A percentile compares a stretch with the other conserved stretches of the same genome.
Evolutionary conservation across 164 flowering plant genomes (phyloP).

Genomic region (Protea cynaroides): DNA sequence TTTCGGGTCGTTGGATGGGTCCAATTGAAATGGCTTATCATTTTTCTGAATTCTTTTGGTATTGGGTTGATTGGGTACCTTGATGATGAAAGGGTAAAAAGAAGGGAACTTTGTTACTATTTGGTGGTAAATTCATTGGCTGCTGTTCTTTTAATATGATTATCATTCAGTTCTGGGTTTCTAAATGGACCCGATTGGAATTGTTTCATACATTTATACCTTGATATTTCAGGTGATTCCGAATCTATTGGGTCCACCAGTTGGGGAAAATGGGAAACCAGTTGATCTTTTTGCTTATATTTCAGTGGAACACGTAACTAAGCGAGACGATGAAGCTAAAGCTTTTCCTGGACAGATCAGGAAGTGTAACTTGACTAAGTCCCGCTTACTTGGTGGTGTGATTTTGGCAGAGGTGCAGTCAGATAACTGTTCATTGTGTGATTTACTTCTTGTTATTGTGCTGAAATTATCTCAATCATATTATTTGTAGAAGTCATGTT

Average conservation of each 20-base stretch:
- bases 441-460: background rate
- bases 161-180: background rate
- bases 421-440: background rate
- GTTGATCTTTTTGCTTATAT: conserved; percentile 59
- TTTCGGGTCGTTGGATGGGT: no score
- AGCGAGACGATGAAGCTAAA: conserved; percentile 16
- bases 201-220: background rate
- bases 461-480: background rate
- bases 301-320: conserved; percentile 36
- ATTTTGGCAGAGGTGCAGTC: conserved; percentile 59
- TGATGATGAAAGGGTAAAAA: no score
- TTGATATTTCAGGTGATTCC: conserved; percentile 75
- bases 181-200: background rate
- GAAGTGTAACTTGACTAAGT: conserved; percentile 63
- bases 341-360: conserved; percentile 37
- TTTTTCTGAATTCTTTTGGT: background rate
- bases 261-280: conserved; percentile 21
- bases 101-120: background rate
- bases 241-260: conserved; percentile 22
- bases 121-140: background rate
- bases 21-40: no score
- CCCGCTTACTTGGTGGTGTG: conserved; percentile 40
- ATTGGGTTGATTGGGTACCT: background rate
- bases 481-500: background rate
- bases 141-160: no score